phyloP scores from a whole-genome alignment of 208 protist species.

The Ichthyophonus hoferi region DNA sequence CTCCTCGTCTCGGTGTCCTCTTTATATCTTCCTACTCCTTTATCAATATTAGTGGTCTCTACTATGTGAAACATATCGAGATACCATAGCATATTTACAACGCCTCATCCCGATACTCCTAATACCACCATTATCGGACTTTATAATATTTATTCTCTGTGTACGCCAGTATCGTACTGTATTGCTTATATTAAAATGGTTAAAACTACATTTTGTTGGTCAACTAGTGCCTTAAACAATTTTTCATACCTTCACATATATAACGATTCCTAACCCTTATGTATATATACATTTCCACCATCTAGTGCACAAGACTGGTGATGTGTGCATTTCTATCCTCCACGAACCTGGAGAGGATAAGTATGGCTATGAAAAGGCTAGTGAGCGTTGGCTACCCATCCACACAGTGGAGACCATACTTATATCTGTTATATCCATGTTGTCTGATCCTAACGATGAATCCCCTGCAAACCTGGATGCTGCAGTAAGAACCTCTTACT shows the following conservation, averaged over 20 bases:
- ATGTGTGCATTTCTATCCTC: conserved; percentile 77
- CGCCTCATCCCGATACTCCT: no score
- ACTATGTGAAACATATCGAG: no score
- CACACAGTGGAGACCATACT: conserved; percentile 74
- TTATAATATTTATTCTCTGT: no score
- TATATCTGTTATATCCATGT: conserved; percentile 73
- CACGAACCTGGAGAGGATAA: conserved; percentile 68
- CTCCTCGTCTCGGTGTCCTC: not conserved
- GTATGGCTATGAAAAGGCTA: conserved; percentile 67
- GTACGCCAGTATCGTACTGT: no score
- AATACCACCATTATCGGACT: no score
- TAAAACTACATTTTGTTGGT: no score
- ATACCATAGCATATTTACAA: no score
- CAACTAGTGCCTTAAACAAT: no score
- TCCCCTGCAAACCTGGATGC: conserved; percentile 80
- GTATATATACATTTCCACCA: not conserved
- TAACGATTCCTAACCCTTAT: not conserved
- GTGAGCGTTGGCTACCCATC: conserved; percentile 71
- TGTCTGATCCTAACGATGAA: conserved; percentile 74
- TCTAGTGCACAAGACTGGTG: conserved; percentile 65
- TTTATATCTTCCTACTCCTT: no score
- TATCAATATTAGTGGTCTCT: no score
- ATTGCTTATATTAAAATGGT: no score
- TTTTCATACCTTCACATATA: no score
- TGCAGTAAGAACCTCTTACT: conserved; percentile 61